Evolutionary conservation across 2,329 filamentous ascomycete species (phyloP), one percentile per base, ranked within the genome.

Genomic region (Penicillium palitans): DNA sequence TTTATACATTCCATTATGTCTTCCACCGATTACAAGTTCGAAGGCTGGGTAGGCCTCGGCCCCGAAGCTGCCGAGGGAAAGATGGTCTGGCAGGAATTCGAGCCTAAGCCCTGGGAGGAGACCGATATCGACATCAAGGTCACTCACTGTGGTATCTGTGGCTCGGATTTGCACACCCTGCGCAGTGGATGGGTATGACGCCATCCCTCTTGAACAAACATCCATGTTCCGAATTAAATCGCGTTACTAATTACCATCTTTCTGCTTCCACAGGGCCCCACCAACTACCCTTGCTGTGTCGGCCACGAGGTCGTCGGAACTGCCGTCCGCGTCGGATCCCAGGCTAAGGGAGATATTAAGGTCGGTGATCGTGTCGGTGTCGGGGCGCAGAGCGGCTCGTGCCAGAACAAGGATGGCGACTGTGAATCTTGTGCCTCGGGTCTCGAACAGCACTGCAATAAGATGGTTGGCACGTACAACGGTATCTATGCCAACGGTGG

Each of bases 241-340:
- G 15, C 7, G 2, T 29, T 17, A 17, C 57, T 37, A 24, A 19
- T 37, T 33, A n/a, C 19, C 12, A 25, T 6, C 6, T 9, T 25
- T 19, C 21, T 13, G 10, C 25, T 44, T 33, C 2, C 17, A n/a
- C 24, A 73, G 72, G 69, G 70, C 2, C 69, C 69, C 31, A 69
- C 71, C 17, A 50, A 57, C 6, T 78, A 78, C 63, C 76, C 76
- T 24, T 72, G 83, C 44, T 83, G 82, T 51, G 84, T 87, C 37
- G 86, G 86, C 42, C 86, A 88, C 70, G 86, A 89, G 67, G 86
- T 88, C 29, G 81, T 88, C 54, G 86, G 86, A 55, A 80, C 75
- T 2, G 83, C 79, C 7, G 81, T 86, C 21, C 80, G 81, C 17
- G 82, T 87, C 24, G 85, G 84, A 44, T 78, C 76, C 44, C 59